Conservation (phyloP, 1,139 yeast genomes). For the Yarrowia galli region DNA sequence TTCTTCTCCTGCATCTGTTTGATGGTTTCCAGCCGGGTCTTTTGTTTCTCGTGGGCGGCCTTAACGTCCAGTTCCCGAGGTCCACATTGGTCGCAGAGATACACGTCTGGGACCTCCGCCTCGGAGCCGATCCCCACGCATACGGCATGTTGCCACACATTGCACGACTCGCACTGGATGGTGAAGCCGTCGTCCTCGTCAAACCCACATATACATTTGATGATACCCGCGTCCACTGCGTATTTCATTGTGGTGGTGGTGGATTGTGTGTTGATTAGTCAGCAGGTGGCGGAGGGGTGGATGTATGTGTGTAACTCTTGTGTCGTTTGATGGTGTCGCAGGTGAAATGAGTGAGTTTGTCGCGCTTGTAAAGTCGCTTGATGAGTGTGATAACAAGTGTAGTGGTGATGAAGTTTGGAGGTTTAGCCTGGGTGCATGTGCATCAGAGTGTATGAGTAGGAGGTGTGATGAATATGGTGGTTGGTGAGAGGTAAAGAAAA, state of each 20-base stretch:
- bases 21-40: constrained; percentile 42
- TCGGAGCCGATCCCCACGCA: constrained; percentile 81
- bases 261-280: not conserved
- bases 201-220: constrained; percentile 87
- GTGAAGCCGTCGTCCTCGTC: constrained; percentile 96
- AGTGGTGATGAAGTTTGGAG: constrained; percentile 36
- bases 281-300: not conserved
- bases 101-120: constrained; percentile 82
- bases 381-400: not conserved
- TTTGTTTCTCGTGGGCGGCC: constrained; percentile 54
- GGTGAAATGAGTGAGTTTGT: no score
- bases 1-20: constrained; percentile 38
- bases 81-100: constrained; percentile 81
- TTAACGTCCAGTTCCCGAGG: constrained; percentile 62
- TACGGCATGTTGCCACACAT: constrained; percentile 92
- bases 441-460: not conserved
- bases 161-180: constrained; percentile 90
- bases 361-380: not conserved
- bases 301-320: not conserved
- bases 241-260: constrained; percentile 18
- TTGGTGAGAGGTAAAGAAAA: not conserved
- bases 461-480: no score
- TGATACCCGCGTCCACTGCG: constrained; percentile 71
- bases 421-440: constrained; percentile 22
- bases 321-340: not conserved